These are phyloP conservation scores for Colletotrichum tropicicola DNA, from an alignment of 2,329 filamentous ascomycete species.

Conservation along the genomic window DNA sequence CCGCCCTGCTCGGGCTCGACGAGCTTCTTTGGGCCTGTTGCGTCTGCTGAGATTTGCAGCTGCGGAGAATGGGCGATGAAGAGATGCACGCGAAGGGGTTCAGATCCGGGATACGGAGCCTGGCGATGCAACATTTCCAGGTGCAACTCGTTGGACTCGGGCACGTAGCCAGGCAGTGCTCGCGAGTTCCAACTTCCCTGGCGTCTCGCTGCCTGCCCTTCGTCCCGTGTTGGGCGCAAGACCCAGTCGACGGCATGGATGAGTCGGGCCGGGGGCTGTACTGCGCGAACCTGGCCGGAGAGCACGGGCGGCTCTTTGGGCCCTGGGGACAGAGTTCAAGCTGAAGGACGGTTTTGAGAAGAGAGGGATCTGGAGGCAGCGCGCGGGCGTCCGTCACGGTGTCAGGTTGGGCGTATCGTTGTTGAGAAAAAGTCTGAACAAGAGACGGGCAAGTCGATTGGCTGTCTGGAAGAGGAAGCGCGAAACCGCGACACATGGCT, in stretches of 20 bases:
- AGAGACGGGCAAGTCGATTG: no score
- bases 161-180: no score
- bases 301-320: constrained; percentile 7
- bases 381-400: constrained; percentile 10
- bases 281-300: neutral
- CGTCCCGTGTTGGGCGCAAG: constrained; percentile 7
- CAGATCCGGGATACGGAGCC: neutral
- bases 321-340: neutral
- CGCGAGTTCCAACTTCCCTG: no score
- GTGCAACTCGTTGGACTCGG: no score
- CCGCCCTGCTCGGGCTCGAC: constrained; percentile 11
- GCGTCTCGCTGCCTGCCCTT: neutral
- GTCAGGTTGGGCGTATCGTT: no score
- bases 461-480: no score
- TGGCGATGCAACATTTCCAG: no score
- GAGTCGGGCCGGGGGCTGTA: neutral
- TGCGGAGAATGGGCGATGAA: neutral
- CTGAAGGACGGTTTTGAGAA: no score
- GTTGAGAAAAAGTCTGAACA: no score
- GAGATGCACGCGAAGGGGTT: no score
- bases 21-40: neutral
- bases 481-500: no score
- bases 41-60: neutral
- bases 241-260: constrained; percentile 1
- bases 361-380: neutral